Conservation (phyloP, 2,329 filamentous ascomycete genomes). For the Akanthomyces uredinophilus region DNA sequence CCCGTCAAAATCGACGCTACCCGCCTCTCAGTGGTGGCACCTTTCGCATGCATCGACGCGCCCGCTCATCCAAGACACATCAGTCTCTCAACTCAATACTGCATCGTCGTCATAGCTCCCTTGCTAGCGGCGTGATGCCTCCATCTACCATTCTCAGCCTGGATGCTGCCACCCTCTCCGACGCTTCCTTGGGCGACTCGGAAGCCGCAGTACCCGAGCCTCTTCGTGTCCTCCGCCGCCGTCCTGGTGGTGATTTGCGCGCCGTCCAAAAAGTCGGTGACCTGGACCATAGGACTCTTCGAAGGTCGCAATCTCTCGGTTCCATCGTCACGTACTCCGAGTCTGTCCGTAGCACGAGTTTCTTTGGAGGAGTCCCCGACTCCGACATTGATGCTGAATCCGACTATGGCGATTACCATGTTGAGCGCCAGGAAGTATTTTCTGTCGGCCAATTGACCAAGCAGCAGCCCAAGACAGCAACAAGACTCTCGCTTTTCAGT, state of each 20-base stretch:
- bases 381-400: conserved; percentile 24
- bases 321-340: conserved; percentile 57
- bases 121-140: conserved; percentile 49
- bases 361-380: conserved; percentile 37
- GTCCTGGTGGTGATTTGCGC: conserved; percentile 70
- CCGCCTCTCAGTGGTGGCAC: conserved; percentile 26
- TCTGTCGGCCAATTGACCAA: conserved; percentile 56
- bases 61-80: conserved; percentile 44
- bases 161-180: conserved; percentile 54
- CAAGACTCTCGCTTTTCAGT: conserved; percentile 49
- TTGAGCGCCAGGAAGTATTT: conserved; percentile 41
- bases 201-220: conserved; percentile 43
- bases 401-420: conserved; percentile 17
- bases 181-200: conserved; percentile 43
- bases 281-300: conserved; percentile 44
- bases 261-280: conserved; percentile 63
- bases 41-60: conserved; percentile 36
- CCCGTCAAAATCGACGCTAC: conserved; percentile 23
- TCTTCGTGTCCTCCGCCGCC: conserved; percentile 61
- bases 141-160: conserved; percentile 54
- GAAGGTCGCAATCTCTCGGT: conserved; percentile 52
- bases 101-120: conserved; percentile 54
- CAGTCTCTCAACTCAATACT: conserved; percentile 47
- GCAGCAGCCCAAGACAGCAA: conserved; percentile 37
- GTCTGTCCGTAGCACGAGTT: conserved; percentile 49